Evolutionary conservation across 2,329 filamentous ascomycete species (phyloP), one percentile per base, ranked within the genome.

Genomic region (Furcasterigmium sp.): DNA sequence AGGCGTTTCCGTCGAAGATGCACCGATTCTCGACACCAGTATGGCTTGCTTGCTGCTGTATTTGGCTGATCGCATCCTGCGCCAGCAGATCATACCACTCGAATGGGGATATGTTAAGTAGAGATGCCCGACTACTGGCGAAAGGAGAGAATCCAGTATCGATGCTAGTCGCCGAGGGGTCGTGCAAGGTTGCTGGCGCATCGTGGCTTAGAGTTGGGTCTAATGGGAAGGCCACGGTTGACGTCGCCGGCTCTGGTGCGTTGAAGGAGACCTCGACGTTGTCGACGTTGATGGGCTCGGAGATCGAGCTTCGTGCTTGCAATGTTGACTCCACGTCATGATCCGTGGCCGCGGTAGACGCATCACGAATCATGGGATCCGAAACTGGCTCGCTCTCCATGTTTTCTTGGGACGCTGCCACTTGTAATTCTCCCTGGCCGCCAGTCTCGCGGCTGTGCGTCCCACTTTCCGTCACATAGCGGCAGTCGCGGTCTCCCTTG

Each of bases 51-150:
- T 43, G 44, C 13, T 37, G 20, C 30, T 46, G 44, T 17, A 46
- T 40, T 10, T 46, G 39, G 20, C 23, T 43, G 36, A 46, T 46
- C 8, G 44, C 44, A 26, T 46, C 44, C 14, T 46, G 44, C 4
- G 44, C 44, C 3, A 46, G 41, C 19, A 46, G 5, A 20, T 46
- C 44, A 26, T 46, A 46, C 44, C 44, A 46, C 41, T 46, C 44
- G 14, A 46, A 46, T 4, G 44, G 44, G 4, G 44, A 46, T 17
- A 46, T 46, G 26, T 46, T 46, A 4, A 46, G 30, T 20, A 46
- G 15, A 14, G 44, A 46, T 13, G 41, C 37, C 13, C 43, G 44
- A 17, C 41, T 46, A 6, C 43, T 14, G 6, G 44, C 36, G 5
- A 46, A 38, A 13, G 44, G 44, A 8, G 44, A 46, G 25, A 46